Base-by-base conservation (phyloP, 1,284 basidiomycete genomes). In the Malassezia restricta region DNA sequence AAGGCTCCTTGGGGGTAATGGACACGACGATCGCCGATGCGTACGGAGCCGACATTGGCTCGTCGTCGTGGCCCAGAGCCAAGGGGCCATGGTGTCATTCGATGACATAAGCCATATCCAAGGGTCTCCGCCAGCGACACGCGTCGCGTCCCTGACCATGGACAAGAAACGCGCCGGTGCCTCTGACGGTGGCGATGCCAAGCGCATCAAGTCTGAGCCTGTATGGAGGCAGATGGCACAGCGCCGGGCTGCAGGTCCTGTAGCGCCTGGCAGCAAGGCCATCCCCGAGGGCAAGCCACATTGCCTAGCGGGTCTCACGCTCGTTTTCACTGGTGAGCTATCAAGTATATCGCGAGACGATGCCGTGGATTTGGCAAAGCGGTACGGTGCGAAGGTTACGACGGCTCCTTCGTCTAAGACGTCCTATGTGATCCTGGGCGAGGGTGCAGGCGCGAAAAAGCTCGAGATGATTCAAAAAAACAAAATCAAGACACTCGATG, bases 281-380 rank as follows among this genome's bases (percentile, higher is more conserved):
- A 80, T 96, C 3, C 94, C 92, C 0, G 79, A 85, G 27, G 80
- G 82, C 59, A 68, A 80, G 45, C 82, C 83, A 0, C 83, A 91
- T 64, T 89, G 86, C 70, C 78, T 98, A 2, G 80, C 83, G 0
- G 91, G 91, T 0, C 78, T 98, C 24, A 81, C 88, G 0, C 85
- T 98, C 63, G 94, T 99, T 24, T 99, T 99, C 63, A 74, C 72
- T 3, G 94, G 92, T 9, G 91, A 98, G 66, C 76, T 98, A 42
- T 81, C 80, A 41, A 86, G 84, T 51, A 82, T 98, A 53, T 83
- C 86, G 2, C 81, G 92, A 31, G 89, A 96, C 6, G 89, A 95
- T 64, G 86, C 87, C 0, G 70, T 79, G 35, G 87, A 92, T 61
- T 76, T 95, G 2, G 91, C 85, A 0, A 96, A 96, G 74, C 85